Evolutionary conservation across 2,329 filamentous ascomycete genomes (phyloP).

Genomic region (Ceratocystis alfenasii): DNA sequence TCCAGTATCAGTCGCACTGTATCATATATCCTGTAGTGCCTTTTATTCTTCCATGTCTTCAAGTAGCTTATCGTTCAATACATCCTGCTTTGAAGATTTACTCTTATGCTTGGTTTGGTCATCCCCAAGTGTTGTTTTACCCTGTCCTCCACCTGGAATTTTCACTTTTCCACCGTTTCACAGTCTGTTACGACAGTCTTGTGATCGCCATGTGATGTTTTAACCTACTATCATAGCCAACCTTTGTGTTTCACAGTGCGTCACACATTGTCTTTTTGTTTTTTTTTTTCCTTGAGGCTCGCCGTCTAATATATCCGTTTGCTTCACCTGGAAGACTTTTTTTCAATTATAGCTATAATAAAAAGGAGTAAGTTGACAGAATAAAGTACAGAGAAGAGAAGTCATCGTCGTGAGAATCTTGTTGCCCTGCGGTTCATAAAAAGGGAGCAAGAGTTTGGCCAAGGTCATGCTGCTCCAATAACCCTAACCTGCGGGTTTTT

Average conservation of each 20-base stretch:
- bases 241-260: neutral
- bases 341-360: neutral
- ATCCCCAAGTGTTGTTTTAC: neutral
- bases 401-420: neutral
- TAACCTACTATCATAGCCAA: neutral
- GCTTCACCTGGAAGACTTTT: constrained; percentile 6
- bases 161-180: neutral
- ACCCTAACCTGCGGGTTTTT: neutral
- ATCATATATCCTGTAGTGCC: neutral
- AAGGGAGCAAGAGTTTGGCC: neutral
- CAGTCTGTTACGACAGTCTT: neutral
- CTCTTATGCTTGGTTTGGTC: neutral
- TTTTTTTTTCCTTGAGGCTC: neutral
- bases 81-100: neutral
- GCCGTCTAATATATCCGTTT: neutral
- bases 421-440: neutral
- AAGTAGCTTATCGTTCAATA: neutral
- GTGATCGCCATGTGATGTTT: neutral
- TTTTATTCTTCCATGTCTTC: neutral
- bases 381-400: constrained; percentile 8
- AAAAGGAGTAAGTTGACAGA: constrained; percentile 4
- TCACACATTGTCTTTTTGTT: neutral
- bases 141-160: too few species aligned
- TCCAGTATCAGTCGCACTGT: neutral
- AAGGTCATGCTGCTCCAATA: neutral